These are phyloP conservation scores for Xylaria sp. DNA, from an alignment of 2,329 filamentous ascomycete genomes.

Conservation along the genomic window DNA sequence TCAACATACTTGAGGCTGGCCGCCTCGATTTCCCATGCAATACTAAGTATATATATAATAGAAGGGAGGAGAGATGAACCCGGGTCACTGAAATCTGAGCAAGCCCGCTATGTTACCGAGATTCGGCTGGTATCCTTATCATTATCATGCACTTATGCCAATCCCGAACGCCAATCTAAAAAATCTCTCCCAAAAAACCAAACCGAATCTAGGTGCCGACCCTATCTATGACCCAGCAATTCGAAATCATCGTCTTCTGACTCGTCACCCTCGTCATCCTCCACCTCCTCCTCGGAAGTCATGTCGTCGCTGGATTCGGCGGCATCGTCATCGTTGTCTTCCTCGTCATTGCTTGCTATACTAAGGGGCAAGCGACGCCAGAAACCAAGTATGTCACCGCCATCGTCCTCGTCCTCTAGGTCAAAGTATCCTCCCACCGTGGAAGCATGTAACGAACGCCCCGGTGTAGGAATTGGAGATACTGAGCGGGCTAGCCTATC, in stretches of 20 bases:
- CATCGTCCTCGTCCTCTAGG: constrained; percentile 58
- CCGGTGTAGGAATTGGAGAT: constrained; percentile 52
- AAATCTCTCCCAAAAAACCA: constrained; percentile 37
- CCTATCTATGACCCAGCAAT: constrained; percentile 50
- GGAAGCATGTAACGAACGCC: constrained; percentile 40
- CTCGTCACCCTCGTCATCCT: constrained; percentile 61
- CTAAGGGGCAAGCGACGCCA: constrained; percentile 63
- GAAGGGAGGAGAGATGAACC: background rate
- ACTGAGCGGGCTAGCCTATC: constrained; percentile 60
- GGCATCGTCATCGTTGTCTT: constrained; percentile 51
- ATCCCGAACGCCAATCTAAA: constrained; percentile 46
- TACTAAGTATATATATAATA: constrained; percentile 20
- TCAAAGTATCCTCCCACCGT: constrained; percentile 38
- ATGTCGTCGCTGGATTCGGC: constrained; percentile 47
- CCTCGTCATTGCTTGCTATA: constrained; percentile 51
- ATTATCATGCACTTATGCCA: constrained; percentile 40
- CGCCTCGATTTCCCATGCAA: constrained; percentile 9
- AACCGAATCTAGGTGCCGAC: constrained; percentile 34
- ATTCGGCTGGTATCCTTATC: constrained; percentile 42
- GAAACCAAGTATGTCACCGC: constrained; percentile 67
- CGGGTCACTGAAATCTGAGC: constrained; percentile 22
- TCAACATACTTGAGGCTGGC: background rate
- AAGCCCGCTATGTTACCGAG: constrained; percentile 30
- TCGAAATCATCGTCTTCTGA: constrained; percentile 58
- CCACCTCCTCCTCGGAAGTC: constrained; percentile 55